Percentiles rank a stretch among this genome's conserved stretches.
Evolutionary conservation across 169 alveolate genomes (phyloP).

Genomic region (Babesia sp.): DNA sequence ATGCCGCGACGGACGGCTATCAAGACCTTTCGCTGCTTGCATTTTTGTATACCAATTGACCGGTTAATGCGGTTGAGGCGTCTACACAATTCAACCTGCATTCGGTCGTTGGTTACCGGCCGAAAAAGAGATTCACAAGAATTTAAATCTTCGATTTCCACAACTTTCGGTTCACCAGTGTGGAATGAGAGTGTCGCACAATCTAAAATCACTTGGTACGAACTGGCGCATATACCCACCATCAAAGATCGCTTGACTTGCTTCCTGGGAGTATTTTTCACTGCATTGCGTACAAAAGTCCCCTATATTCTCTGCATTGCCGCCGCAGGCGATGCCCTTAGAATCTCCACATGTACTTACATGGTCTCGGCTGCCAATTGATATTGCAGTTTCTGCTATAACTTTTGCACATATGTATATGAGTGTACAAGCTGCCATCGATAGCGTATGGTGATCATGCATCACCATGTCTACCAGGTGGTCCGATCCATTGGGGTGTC

Average conservation of each 20-base stretch:
- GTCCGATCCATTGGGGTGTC: not conserved
- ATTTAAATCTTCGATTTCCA: not conserved
- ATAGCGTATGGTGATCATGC: not conserved
- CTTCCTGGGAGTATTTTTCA: not conserved
- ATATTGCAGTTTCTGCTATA: not conserved
- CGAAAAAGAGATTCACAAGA: not conserved
- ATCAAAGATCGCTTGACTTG: not conserved
- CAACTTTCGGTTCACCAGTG: not conserved
- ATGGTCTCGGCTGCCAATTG: not conserved
- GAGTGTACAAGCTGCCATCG: not conserved
- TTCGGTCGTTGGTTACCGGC: not conserved
- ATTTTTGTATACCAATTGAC: constrained; percentile 3
- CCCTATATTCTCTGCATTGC: not conserved
- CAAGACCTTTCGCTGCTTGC: not conserved
- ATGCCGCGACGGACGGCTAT: not conserved
- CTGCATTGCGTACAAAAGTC: too few species aligned
- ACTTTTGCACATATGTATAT: constrained; percentile 17
- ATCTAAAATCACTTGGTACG: not conserved
- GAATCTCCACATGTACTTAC: too few species aligned
- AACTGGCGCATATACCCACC: not conserved
- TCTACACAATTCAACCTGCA: not conserved
- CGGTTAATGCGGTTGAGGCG: constrained; percentile 12
- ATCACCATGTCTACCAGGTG: not conserved
- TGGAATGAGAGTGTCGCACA: constrained; percentile 7
- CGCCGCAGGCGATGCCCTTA: too few species aligned